Base-by-base conservation (phyloP, 306 rosid species). In the Arachis hypogaea region DNA sequence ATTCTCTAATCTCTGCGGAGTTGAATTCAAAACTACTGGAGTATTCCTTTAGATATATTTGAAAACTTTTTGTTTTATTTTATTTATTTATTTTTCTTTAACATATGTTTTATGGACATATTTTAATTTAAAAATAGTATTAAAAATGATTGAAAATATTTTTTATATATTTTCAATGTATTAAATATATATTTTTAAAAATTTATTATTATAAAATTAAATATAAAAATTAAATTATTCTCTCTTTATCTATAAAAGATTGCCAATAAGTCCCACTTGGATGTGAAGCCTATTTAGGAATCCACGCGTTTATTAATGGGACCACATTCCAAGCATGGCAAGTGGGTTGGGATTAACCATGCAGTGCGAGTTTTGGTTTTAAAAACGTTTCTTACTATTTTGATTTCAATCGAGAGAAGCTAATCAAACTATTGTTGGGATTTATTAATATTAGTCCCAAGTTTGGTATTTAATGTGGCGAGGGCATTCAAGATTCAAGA, bases 1-100 rank as follows among this genome's bases (percentile, higher is more conserved):
- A 43, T 42, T 59, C 71, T 76, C 16, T 66, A 57, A 36, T 33
- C 71, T 76, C 16, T 66, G 46, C 36, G 74, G 46, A 54, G 12
- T 3, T 68, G 57, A 77, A 77, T 81, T 82, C 72, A 54, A 77
- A 82, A 72, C 16, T 36, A 45, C 41, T 77, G 69, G 81, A 77
- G 84, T 73, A 60, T 76, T 54, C 49, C 62, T 59, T 49, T 49
- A 58, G 78, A 63, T 47, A 76, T 56, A 43, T 50, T 56, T 65
- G 38, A 58, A 70, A 64, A 52, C n/a, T 44, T 76, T 55, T 61
- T 51, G 38, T 33, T 33, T 33, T 33, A 4, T 33, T 33, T 33
- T 33, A 4, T 33, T 33, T 33, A 2, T 33, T 33, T 33, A 33
- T 33, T 22, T 22, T 22, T 22, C 28, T 22, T 22, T 22, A 22